phyloP scores from a whole-genome alignment of 108 stramenopile species.

The Fistulifera solaris region DNA sequence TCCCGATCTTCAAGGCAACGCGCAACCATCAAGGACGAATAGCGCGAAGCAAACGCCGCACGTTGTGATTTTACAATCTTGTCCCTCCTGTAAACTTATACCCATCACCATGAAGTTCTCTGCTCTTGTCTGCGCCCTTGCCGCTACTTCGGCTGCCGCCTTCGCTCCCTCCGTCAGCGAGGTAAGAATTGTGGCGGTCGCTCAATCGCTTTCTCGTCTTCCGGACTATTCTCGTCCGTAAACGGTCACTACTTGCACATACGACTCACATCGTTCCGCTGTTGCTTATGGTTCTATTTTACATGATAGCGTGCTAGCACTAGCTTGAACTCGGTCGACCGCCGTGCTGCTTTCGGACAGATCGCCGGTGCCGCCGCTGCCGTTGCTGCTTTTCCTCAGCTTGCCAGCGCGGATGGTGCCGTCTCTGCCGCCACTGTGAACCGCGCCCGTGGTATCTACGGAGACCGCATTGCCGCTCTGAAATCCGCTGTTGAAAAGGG shows the following conservation, averaged over 20 bases:
- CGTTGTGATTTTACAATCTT: conserved; percentile 2
- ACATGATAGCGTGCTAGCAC: conserved; percentile 58
- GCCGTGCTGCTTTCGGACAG: conserved; percentile 77
- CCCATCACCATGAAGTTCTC: conserved; percentile 70
- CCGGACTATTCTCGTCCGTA: background rate
- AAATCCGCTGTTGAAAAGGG: conserved; percentile 73
- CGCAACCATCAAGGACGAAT: too few species aligned
- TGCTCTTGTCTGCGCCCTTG: conserved; percentile 52
- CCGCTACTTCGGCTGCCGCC: conserved; percentile 63
- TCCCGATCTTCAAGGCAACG: too few species aligned
- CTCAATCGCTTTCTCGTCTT: background rate
- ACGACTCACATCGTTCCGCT: background rate
- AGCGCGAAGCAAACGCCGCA: too few species aligned
- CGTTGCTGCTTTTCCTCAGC: conserved; percentile 46
- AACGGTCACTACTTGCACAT: background rate
- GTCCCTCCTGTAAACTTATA: background rate
- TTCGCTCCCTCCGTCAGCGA: conserved; percentile 59
- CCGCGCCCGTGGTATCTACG: conserved; percentile 76
- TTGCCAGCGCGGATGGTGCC: conserved; percentile 87
- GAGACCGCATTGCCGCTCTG: conserved; percentile 77
- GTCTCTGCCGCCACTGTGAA: conserved; percentile 58
- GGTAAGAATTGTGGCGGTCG: conserved; percentile 10
- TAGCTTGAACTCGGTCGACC: conserved; percentile 70
- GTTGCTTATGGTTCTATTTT: background rate
- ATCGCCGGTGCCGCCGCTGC: conserved; percentile 64